Evolutionary conservation across 1,139 yeast species (phyloP).

Genomic region (Pichia inconspicua): DNA sequence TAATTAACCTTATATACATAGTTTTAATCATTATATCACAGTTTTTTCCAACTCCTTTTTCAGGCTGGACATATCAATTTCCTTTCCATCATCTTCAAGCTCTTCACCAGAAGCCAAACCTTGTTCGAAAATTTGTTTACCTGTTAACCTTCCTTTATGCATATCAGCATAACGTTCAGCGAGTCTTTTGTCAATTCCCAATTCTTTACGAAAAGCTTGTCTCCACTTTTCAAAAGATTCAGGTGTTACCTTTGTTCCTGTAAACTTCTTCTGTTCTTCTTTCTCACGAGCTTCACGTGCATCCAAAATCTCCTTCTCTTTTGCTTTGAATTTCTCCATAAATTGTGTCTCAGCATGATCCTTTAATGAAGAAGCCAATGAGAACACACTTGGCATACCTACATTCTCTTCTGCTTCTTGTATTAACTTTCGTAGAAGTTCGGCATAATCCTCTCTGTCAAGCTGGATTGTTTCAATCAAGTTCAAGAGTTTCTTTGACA

Average conservation of each 20-base stretch:
- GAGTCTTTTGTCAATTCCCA: conserved; percentile 46
- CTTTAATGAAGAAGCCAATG: conserved; percentile 66
- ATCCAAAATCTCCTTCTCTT: conserved; percentile 52
- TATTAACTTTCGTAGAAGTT: conserved; percentile 35
- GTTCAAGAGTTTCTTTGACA: conserved; percentile 39
- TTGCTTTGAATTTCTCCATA: conserved; percentile 43
- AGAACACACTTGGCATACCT: conserved; percentile 85
- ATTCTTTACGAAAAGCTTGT: conserved; percentile 61
- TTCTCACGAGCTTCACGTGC: conserved; percentile 48
- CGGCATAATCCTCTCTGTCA: conserved; percentile 37
- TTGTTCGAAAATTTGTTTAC: conserved; percentile 80
- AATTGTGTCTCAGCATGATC: conserved; percentile 71
- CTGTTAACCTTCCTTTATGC: conserved; percentile 74
- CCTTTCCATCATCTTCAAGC: conserved; percentile 18
- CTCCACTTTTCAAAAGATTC: conserved; percentile 74
- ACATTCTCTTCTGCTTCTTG: conserved; percentile 68
- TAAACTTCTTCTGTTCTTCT: conserved; percentile 71
- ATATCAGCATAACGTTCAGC: conserved; percentile 44
- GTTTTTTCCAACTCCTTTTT: conserved; percentile 16
- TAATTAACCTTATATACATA: neutral
- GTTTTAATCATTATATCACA: neutral
- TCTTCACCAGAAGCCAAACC: conserved; percentile 57
- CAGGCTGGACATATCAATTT: conserved; percentile 16
- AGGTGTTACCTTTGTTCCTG: conserved; percentile 48
- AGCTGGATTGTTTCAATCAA: conserved; percentile 52